phyloP scores from a whole-genome alignment of 371 early-diverging fungal genomes.

The Basidiobolus meristosporus region DNA sequence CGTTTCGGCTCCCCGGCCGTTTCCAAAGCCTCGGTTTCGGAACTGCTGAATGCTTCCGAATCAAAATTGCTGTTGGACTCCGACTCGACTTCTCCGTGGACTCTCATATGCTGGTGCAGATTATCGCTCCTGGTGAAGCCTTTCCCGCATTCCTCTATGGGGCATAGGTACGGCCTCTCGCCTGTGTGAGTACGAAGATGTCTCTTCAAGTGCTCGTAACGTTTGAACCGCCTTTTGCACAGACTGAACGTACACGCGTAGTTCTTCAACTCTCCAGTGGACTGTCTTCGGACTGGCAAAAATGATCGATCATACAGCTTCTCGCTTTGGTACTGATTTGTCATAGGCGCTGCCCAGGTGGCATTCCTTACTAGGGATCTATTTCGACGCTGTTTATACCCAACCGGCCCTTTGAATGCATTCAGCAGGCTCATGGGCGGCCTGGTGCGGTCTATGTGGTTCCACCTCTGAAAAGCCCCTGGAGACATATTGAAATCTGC shows the following conservation, averaged over 20 bases:
- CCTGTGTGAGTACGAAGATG: conserved; percentile 86
- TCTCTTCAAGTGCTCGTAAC: conserved; percentile 65
- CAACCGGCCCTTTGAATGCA: neutral
- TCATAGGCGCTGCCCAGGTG: neutral
- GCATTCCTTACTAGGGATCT: neutral
- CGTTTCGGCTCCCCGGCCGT: no score
- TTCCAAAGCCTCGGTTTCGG: no score
- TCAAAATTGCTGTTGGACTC: no score
- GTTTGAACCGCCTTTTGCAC: conserved; percentile 5
- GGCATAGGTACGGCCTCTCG: conserved; percentile 75
- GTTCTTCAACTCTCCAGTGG: neutral
- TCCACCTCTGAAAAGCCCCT: no score
- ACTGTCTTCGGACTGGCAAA: neutral
- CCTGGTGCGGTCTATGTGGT: no score
- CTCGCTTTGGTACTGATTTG: neutral
- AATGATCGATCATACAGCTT: neutral
- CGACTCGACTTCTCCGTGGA: conserved; percentile 14
- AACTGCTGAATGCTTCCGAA: no score
- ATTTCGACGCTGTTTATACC: neutral
- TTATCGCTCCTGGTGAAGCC: conserved; percentile 81
- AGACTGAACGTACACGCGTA: no score
- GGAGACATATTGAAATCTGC: no score
- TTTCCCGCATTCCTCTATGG: conserved; percentile 57
- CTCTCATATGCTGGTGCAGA: conserved; percentile 61
- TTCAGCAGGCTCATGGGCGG: no score